These are phyloP conservation scores for Escallonia rubra DNA, from an alignment of 129 eudicot genomes.

Conservation along the genomic window DNA sequence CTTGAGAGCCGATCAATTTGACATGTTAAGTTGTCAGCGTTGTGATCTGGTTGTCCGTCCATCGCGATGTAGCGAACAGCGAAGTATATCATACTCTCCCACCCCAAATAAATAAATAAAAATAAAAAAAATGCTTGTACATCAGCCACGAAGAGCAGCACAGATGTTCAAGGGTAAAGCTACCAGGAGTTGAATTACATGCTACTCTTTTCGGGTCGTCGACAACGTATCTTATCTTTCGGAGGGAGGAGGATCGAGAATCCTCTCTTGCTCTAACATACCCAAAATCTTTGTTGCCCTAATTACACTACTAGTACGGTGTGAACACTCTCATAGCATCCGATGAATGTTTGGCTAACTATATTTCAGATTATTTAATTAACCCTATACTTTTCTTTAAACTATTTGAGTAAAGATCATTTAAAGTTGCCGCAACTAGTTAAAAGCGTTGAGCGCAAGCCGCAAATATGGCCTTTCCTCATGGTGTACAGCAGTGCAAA, in stretches of 20 bases:
- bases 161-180: background rate
- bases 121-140: too few species aligned
- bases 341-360: background rate
- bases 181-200: background rate
- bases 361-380: too few species aligned
- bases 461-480: background rate
- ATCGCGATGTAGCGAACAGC: too few species aligned
- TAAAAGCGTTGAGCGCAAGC: background rate
- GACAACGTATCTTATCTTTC: background rate
- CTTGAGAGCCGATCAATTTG: too few species aligned
- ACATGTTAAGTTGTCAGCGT: too few species aligned
- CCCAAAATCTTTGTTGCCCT: too few species aligned
- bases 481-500: too few species aligned
- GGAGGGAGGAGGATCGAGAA: background rate
- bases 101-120: too few species aligned
- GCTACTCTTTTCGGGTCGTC: conserved; percentile 9
- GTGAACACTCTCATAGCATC: background rate
- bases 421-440: background rate
- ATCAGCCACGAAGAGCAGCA: background rate
- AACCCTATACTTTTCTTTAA: background rate
- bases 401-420: background rate
- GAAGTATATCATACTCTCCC: too few species aligned
- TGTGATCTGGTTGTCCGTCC: too few species aligned
- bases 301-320: background rate
- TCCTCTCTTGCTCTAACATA: too few species aligned